Conservation (phyloP, 2,329 filamentous ascomycete genomes). For the Dactylellina leptospora region DNA sequence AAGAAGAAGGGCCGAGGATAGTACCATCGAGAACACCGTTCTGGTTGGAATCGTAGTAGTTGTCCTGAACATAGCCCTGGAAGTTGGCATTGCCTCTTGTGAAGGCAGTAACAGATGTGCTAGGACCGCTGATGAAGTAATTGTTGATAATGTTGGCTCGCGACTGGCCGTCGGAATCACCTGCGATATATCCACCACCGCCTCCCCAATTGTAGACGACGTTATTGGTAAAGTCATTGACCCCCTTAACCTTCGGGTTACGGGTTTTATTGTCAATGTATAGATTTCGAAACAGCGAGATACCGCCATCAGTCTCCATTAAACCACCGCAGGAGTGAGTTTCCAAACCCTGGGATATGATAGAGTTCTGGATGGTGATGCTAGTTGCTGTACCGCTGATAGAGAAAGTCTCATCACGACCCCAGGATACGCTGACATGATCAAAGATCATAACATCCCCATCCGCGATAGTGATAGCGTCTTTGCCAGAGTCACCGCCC, state of each 20-base stretch:
- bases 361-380: slow-evolving; percentile 66
- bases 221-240: slow-evolving; percentile 64
- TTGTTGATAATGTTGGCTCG: slow-evolving; percentile 67
- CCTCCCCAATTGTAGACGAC: slow-evolving; percentile 68
- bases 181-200: slow-evolving; percentile 67
- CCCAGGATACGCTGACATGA: slow-evolving; percentile 67
- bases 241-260: slow-evolving; percentile 68
- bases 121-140: slow-evolving; percentile 68
- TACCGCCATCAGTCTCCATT: slow-evolving; percentile 65
- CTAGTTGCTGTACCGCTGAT: slow-evolving; percentile 64
- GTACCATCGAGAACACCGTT: slow-evolving; percentile 65
- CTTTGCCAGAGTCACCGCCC: slow-evolving; percentile 65
- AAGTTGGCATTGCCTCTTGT: slow-evolving; percentile 68
- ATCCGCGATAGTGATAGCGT: slow-evolving; percentile 66
- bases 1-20: slow-evolving; percentile 60
- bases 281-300: slow-evolving; percentile 66
- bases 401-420: slow-evolving; percentile 67
- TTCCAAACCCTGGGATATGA: slow-evolving; percentile 67
- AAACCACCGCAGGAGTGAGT: slow-evolving; percentile 67
- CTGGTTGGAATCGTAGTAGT: slow-evolving; percentile 66
- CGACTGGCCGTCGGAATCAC: slow-evolving; percentile 64
- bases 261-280: slow-evolving; percentile 69
- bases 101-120: slow-evolving; percentile 65
- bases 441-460: slow-evolving; percentile 68
- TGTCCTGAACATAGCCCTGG: slow-evolving; percentile 66